Base-by-base conservation (phyloP, 371 early-diverging fungal species). In the Synchytrium microbalum region DNA sequence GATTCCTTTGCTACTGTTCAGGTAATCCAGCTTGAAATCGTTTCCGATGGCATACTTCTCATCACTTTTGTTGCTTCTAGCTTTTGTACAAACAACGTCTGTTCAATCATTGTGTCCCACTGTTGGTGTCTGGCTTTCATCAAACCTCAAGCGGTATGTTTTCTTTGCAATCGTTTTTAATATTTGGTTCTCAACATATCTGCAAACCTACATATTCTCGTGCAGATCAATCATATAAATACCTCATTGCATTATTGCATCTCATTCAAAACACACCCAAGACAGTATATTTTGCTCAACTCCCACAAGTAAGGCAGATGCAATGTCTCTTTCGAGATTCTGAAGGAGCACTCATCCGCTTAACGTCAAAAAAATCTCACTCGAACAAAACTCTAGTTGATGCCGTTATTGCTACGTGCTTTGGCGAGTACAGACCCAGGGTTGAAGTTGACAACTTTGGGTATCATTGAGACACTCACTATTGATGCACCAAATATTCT, bases 1-100 rank as follows among this genome's bases (percentile, higher is more conserved):
- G 67, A 79, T 23, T 78, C 85, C 0, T 88, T 88, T 78, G 91
- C 88, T 0, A 78, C 78, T 13, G 71, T 85, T 14, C 81, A 79
- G 31, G 89, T 88, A 78, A 61, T 61, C 10, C 8, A 2, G 8
- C 54, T 28, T n/a, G 10, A 33, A 26, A 61, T 32, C 52, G 53
- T 53, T 65, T 16, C 14, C 27, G 54, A 61, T 8, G 51, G 60
- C 33, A 33, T 59, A 58, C 29, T 64, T 55, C 27, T 23, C 32
- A 24, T 24, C 61, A 14, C 63, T 62, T 38, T 19, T 38, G 46
- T 38, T 38, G 46, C 52, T 25, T 66, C 25, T 76, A 88, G 85
- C 75, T 89, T 26, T 72, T 95, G 26, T 86, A 87, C 72, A 88
- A 88, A 70, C 94, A 94, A 70, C 77, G 88, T 16, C 86, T 93